Conservation (phyloP, 345 rosid genomes). For the Carallia pectinifolia region DNA sequence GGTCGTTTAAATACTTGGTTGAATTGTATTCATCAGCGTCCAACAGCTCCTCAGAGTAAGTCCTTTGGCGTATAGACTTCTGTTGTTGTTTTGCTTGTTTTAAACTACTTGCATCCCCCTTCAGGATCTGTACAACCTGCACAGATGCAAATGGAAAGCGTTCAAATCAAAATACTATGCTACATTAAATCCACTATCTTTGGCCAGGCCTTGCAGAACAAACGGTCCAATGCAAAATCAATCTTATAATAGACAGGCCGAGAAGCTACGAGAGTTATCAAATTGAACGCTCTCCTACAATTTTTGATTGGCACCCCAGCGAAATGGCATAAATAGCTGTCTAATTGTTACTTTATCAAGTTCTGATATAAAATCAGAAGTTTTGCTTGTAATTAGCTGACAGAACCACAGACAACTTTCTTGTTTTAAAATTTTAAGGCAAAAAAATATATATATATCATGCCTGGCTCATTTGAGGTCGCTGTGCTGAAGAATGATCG, state of each 20-base stretch:
- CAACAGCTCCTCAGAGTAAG: slow-evolving; percentile 65
- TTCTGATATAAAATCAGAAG: no score
- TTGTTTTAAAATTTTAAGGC: neutral
- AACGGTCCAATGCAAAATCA: no score
- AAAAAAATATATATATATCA: slow-evolving; percentile 8
- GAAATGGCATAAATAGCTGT: no score
- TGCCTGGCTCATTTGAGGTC: slow-evolving; percentile 88
- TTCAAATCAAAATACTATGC: neutral
- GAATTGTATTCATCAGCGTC: slow-evolving; percentile 75
- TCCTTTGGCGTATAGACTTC: slow-evolving; percentile 41
- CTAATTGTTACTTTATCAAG: no score
- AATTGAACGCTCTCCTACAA: no score
- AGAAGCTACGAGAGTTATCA: no score
- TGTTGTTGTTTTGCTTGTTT: slow-evolving; percentile 35
- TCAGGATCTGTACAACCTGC: slow-evolving; percentile 60
- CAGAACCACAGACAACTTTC: no score
- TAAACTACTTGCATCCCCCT: slow-evolving; percentile 45
- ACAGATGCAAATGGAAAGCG: neutral
- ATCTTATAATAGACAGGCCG: no score
- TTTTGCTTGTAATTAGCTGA: no score
- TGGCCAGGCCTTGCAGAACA: no score
- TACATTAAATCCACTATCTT: neutral
- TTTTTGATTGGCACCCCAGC: no score
- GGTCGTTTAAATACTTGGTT: slow-evolving; percentile 51
- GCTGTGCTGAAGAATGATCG: slow-evolving; percentile 49